Percentiles rank a stretch among this genome's conserved stretches.
These are phyloP conservation scores for Hermanozyma aechmeae DNA, from an alignment of 805 yeast genomes.

Conservation along the genomic window DNA sequence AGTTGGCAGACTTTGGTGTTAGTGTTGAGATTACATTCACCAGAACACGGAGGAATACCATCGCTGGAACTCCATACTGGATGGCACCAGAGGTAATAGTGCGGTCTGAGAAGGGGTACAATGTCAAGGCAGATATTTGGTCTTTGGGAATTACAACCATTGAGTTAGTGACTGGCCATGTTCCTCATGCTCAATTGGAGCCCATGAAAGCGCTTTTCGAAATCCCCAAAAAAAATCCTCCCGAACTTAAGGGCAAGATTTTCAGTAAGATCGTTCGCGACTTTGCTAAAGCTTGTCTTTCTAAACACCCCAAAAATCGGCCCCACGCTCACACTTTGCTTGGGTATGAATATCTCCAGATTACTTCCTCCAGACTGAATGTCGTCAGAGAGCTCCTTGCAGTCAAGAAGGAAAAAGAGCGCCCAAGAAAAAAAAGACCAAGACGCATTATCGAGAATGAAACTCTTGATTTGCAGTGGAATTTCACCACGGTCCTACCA, in stretches of 20 bases:
- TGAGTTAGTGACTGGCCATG: slow-evolving; percentile 74
- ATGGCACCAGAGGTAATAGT: slow-evolving; percentile 97
- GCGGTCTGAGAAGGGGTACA: slow-evolving; percentile 44
- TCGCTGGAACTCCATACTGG: slow-evolving; percentile 96
- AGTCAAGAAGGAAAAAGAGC: too few species aligned
- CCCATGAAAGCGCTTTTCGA: slow-evolving; percentile 71
- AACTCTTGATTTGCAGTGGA: slow-evolving; percentile 5
- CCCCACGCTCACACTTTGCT: slow-evolving; percentile 53
- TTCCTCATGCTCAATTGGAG: slow-evolving; percentile 66
- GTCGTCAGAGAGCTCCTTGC: slow-evolving; percentile 6
- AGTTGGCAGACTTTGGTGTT: slow-evolving; percentile 91
- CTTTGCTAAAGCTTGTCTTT: slow-evolving; percentile 58
- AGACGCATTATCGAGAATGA: slow-evolving; percentile 17
- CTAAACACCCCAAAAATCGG: slow-evolving; percentile 56
- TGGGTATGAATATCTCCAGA: slow-evolving; percentile 41
- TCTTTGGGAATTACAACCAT: slow-evolving; percentile 88
- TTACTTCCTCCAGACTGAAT: slow-evolving; percentile 25
- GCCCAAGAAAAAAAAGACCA: slow-evolving; percentile 2
- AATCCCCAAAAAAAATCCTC: slow-evolving; percentile 61
- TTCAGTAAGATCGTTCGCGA: slow-evolving; percentile 48
- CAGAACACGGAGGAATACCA: slow-evolving; percentile 44
- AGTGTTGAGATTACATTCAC: slow-evolving; percentile 68
- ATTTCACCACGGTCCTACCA: slow-evolving; percentile 6
- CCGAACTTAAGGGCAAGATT: slow-evolving; percentile 37
- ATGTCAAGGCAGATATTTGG: slow-evolving; percentile 91